These are phyloP conservation scores for Didymella keratinophila DNA, from an alignment of 2,329 filamentous ascomycete genomes.

Conservation along the genomic window DNA sequence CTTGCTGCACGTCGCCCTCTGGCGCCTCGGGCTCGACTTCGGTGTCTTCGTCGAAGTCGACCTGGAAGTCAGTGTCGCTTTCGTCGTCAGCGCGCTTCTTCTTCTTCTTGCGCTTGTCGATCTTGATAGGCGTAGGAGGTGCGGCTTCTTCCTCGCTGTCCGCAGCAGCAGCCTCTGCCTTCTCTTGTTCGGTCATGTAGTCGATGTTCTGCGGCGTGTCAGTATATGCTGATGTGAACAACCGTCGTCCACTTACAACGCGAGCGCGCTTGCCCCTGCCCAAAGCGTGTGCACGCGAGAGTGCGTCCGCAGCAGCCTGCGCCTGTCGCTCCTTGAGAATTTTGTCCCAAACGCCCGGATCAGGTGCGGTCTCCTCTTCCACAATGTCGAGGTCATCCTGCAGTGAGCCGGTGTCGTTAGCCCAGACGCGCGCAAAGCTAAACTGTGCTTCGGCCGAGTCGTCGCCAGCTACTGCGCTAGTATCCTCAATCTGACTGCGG, in stretches of 20 bases:
- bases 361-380: slow-evolving; percentile 63
- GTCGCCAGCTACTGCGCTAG: slow-evolving; percentile 62
- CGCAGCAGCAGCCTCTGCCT: slow-evolving; percentile 26
- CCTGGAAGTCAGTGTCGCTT: slow-evolving; percentile 61
- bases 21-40: slow-evolving; percentile 20
- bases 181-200: slow-evolving; percentile 53
- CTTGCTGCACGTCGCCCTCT: slow-evolving; percentile 6
- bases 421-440: slow-evolving; percentile 90
- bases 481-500: slow-evolving; percentile 79
- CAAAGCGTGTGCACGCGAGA: slow-evolving; percentile 74
- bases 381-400: slow-evolving; percentile 67
- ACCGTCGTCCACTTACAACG: slow-evolving; percentile 53
- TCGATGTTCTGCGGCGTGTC: slow-evolving; percentile 51
- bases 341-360: slow-evolving; percentile 83
- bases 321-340: slow-evolving; percentile 85
- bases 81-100: slow-evolving; percentile 48
- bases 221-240: slow-evolving; percentile 4
- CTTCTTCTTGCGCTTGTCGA: slow-evolving; percentile 30
- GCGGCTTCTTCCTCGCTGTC: slow-evolving; percentile 29
- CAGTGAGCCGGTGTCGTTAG: slow-evolving; percentile 76
- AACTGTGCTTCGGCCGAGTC: slow-evolving; percentile 79
- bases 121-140: slow-evolving; percentile 43
- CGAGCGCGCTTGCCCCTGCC: slow-evolving; percentile 84
- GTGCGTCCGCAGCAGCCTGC: slow-evolving; percentile 74
- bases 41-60: slow-evolving; percentile 42